phyloP scores from a whole-genome alignment of 805 yeast species.

The Sugiyamaella marilandica region DNA sequence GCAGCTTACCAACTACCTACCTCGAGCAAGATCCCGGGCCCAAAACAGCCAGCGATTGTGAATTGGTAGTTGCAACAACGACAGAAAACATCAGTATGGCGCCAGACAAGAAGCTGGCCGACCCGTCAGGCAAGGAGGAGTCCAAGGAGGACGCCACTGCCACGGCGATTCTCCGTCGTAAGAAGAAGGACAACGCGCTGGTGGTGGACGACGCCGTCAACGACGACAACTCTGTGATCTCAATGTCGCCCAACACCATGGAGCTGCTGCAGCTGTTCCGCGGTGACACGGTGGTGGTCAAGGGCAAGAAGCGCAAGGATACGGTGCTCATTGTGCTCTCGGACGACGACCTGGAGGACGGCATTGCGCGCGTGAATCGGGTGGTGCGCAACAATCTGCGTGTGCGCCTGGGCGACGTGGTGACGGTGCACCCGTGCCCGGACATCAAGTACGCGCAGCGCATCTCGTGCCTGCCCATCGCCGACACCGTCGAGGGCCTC shows the following conservation, averaged over 20 bases:
- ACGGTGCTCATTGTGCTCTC: conserved; percentile 93
- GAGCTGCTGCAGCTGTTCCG: conserved; percentile 91
- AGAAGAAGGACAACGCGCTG: conserved; percentile 95
- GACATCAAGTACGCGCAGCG: conserved; percentile 96
- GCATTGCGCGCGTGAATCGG: conserved; percentile 89
- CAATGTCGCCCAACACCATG: conserved; percentile 93
- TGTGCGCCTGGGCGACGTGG: conserved; percentile 88
- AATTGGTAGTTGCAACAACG: neutral
- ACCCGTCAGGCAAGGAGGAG: conserved; percentile 64
- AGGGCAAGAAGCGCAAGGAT: conserved; percentile 97
- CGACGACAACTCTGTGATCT: conserved; percentile 95
- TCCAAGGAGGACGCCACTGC: conserved; percentile 74
- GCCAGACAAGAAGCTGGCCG: conserved; percentile 39
- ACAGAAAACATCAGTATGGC: neutral
- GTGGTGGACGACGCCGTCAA: conserved; percentile 95
- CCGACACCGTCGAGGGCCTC: conserved; percentile 96
- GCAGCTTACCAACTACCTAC: neutral
- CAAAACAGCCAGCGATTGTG: neutral
- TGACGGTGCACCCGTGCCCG: conserved; percentile 91
- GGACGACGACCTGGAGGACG: conserved; percentile 95
- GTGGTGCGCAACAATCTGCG: conserved; percentile 93
- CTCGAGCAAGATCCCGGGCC: neutral
- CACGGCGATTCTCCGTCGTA: conserved; percentile 93
- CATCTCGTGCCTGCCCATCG: conserved; percentile 92
- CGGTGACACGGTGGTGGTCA: conserved; percentile 95